Base-by-base conservation (phyloP, 75 land plant species). In the Larix kaempferi region DNA sequence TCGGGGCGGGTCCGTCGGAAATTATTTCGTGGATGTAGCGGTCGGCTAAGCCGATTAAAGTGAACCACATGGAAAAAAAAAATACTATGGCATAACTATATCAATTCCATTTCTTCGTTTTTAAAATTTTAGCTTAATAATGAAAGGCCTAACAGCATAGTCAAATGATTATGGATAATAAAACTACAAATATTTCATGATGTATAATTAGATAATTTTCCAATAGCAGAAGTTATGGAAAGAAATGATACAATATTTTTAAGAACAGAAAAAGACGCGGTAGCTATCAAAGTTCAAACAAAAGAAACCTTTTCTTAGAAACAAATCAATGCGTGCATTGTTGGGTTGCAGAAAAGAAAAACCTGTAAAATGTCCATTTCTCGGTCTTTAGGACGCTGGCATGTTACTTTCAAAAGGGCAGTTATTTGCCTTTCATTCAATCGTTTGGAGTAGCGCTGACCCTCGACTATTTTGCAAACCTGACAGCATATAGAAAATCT, bases 401-500 rank as follows among this genome's bases (percentile, higher is more conserved):
- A 95, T 54, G 98, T 94, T 17, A 95, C 98, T 76, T 90, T 93
- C 64, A 95, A 75, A 21, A 95, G 82, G 0, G 90, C 82, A 71
- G 94, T 95, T 3, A 95, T 93, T 80, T 95, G 98, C 49, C 82
- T 88, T 17, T 95, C 98, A 84, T 91, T 94, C 56, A 95, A 82
- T 69, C 98, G 81, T 74, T 94, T 94, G 0, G 98, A 82, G 59
- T 91, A 95, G 19, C 98, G 82, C 74, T 95, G 98, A 15, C 98
- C 98, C 79, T 87, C 94, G 16, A 95, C 93, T 75, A 95, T 94
- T 78, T 95, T 95, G 59, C 98, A 95, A 21, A 86, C 96, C 96
- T 93, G 75, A 3, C 17, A 76, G 25, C n/a, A 17, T 29, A 77
- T 17, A 61, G 39, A 33, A 26, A 56, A 5, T 57, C 16, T 59